phyloP scores from a whole-genome alignment of 306 rosid species.

The Vigna trinervia region DNA sequence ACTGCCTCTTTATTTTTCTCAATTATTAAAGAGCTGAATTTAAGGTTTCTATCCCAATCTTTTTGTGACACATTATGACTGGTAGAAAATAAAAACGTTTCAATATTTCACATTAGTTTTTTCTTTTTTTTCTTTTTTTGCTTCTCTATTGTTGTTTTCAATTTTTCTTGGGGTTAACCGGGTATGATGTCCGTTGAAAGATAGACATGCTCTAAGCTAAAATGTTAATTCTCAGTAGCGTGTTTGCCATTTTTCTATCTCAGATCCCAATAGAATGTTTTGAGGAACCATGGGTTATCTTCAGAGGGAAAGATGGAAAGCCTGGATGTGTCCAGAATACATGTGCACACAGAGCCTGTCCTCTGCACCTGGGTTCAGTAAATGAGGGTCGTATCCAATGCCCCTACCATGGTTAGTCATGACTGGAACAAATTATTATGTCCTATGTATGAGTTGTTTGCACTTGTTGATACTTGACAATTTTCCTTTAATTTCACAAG shows the following conservation, averaged over 20 bases:
- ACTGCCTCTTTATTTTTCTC: background rate
- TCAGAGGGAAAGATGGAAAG: conserved; percentile 90
- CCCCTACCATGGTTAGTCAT: conserved; percentile 89
- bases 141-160: background rate
- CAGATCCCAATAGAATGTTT: conserved; percentile 94
- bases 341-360: conserved; percentile 98
- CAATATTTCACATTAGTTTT: background rate
- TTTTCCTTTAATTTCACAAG: conserved; percentile 10
- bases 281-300: conserved; percentile 95
- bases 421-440: conserved; percentile 1
- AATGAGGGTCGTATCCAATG: conserved; percentile 92
- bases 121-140: background rate
- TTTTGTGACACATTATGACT: conserved; percentile 7
- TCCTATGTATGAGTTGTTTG: background rate
- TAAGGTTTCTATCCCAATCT: conserved; percentile 12
- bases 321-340: conserved; percentile 98
- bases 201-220: conserved; percentile 10
- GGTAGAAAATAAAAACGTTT: conserved; percentile 1
- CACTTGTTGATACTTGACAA: conserved; percentile 8
- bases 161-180: background rate
- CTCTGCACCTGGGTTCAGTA: conserved; percentile 93
- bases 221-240: conserved; percentile 36
- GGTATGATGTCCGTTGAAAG: background rate
- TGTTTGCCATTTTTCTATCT: conserved; percentile 45
- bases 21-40: background rate